These are phyloP conservation scores for Pichia californica DNA, from an alignment of 805 yeast genomes.

Conservation along the genomic window DNA sequence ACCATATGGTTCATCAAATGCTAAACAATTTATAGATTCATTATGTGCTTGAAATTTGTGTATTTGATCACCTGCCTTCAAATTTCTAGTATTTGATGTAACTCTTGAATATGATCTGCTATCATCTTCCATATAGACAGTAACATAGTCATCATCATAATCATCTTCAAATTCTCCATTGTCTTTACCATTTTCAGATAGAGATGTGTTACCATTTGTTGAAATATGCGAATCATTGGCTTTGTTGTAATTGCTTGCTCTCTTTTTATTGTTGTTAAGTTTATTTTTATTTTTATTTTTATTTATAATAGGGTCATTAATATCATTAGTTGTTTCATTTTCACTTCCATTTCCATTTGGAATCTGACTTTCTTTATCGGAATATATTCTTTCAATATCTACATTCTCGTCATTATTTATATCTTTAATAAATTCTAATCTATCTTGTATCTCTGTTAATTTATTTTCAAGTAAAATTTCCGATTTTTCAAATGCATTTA, in stretches of 20 bases:
- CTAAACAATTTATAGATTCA: slow-evolving; percentile 49
- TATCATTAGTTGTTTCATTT: background rate
- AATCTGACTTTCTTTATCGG: too few relatives aligned
- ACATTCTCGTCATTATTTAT: slow-evolving; percentile 13
- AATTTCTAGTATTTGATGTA: slow-evolving; percentile 38
- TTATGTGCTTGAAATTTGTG: slow-evolving; percentile 45
- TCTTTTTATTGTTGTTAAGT: slow-evolving; percentile 10
- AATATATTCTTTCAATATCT: background rate
- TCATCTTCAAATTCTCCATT: slow-evolving; percentile 26
- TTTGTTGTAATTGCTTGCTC: slow-evolving; percentile 31
- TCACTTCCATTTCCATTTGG: background rate
- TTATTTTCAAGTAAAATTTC: slow-evolving; percentile 50
- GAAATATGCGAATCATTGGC: slow-evolving; percentile 6
- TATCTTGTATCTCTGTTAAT: slow-evolving; percentile 36
- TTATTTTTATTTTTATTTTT: background rate
- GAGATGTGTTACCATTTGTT: background rate
- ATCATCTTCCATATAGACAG: slow-evolving; percentile 10
- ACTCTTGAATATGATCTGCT: slow-evolving; percentile 32
- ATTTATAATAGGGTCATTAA: background rate
- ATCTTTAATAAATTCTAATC: slow-evolving; percentile 39
- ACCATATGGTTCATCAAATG: slow-evolving; percentile 71
- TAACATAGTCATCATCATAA: slow-evolving; percentile 23
- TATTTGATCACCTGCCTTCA: slow-evolving; percentile 52
- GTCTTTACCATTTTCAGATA: slow-evolving; percentile 24
- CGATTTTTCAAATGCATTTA: slow-evolving; percentile 54